phyloP scores from a whole-genome alignment of 2,329 filamentous ascomycete genomes.

The Aspergillus unguis region DNA sequence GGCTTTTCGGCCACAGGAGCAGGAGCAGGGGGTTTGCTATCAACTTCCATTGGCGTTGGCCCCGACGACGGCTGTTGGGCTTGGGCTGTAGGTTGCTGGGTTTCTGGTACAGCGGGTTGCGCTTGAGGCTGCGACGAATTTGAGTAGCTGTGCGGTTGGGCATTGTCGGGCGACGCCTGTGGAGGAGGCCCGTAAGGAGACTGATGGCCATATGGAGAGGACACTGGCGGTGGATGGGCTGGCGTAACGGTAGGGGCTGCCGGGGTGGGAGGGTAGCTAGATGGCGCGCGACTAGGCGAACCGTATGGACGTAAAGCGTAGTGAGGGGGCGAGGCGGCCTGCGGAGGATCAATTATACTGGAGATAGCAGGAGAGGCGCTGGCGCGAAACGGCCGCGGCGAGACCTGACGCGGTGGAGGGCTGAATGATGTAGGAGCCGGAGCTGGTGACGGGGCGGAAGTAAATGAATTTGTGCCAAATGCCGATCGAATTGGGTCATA shows the following conservation, averaged over 20 bases:
- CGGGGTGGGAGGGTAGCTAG: constrained; percentile 25
- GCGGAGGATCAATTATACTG: constrained; percentile 73
- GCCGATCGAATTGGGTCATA: constrained; percentile 85
- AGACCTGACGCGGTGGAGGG: constrained; percentile 47
- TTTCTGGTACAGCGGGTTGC: constrained; percentile 3
- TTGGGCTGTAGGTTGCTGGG: constrained; percentile 13
- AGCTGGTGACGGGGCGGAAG: constrained; percentile 28
- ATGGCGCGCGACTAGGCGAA: constrained; percentile 27
- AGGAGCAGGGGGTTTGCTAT: constrained; percentile 24
- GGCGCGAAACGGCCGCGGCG: constrained; percentile 59
- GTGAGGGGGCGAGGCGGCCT: constrained; percentile 30
- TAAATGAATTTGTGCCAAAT: constrained; percentile 45
- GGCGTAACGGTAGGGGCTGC: constrained; percentile 24
- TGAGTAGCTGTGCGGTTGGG: constrained; percentile 13
- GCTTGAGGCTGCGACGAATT: constrained; percentile 14
- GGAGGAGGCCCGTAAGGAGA: constrained; percentile 24
- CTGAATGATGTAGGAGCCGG: constrained; percentile 34
- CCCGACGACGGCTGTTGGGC: constrained; percentile 18
- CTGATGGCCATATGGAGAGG: constrained; percentile 25
- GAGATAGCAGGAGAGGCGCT: constrained; percentile 89
- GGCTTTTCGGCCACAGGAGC: constrained; percentile 23
- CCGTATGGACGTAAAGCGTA: constrained; percentile 28
- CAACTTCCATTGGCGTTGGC: constrained; percentile 35
- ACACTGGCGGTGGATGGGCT: constrained; percentile 20
- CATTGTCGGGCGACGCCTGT: constrained; percentile 19